Percentiles rank a stretch among this genome's conserved stretches.
Conservation (phyloP, 768 basidiomycete genomes). For the Tylopilus vinaceipallidus region DNA sequence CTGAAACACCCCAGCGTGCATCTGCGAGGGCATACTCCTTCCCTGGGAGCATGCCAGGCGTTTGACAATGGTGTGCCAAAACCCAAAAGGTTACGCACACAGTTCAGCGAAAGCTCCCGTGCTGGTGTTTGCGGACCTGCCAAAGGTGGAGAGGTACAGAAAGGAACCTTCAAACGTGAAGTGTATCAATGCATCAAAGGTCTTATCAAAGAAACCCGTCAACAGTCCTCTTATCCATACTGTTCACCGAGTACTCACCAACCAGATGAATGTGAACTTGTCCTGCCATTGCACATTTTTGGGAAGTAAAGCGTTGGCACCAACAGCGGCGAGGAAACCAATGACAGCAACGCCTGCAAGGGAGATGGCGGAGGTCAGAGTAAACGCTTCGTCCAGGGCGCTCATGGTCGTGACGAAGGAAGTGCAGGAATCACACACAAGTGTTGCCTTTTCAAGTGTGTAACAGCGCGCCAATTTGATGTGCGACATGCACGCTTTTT, state of each 20-base stretch:
- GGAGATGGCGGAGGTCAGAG: conserved; percentile 60
- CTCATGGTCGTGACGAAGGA: conserved; percentile 15
- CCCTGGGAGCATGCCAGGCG: conserved; percentile 44
- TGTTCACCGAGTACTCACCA: conserved; percentile 61
- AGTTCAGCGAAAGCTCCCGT: conserved; percentile 67
- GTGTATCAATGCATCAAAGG: conserved; percentile 80
- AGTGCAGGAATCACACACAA: too few species aligned
- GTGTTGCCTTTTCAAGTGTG: too few species aligned
- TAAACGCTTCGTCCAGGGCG: conserved; percentile 40
- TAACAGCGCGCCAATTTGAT: too few species aligned
- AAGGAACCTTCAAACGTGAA: conserved; percentile 80
- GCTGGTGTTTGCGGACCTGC: conserved; percentile 67
- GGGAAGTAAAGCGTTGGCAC: conserved; percentile 56
- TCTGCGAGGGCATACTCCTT: conserved; percentile 81
- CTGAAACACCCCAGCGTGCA: conserved; percentile 76
- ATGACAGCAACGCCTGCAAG: conserved; percentile 56
- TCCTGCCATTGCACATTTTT: conserved; percentile 65
- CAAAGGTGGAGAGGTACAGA: conserved; percentile 74
- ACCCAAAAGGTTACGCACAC: conserved; percentile 51
- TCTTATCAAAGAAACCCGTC: conserved; percentile 36
- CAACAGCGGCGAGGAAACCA: conserved; percentile 50
- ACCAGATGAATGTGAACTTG: conserved; percentile 72
- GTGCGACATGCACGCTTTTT: too few species aligned
- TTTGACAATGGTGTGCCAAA: neutral
- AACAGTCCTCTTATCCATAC: neutral